Percentiles rank a stretch among this genome's conserved stretches.
These are phyloP conservation scores for Chaetomium sp. DNA, from an alignment of 2,329 filamentous ascomycete species.

Conservation along the genomic window DNA sequence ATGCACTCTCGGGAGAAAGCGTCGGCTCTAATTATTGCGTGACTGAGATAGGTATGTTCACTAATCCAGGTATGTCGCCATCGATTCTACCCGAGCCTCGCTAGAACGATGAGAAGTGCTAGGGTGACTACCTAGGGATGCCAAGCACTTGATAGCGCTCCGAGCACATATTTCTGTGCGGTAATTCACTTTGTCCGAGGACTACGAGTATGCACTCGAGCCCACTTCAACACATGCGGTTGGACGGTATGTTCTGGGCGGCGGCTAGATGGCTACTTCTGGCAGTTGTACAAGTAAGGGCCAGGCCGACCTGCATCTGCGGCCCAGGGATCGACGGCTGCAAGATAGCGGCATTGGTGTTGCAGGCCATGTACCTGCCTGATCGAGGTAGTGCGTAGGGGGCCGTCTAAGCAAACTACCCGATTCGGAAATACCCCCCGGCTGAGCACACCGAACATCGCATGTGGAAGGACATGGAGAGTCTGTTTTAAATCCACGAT, in stretches of 20 bases:
- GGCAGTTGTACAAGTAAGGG: slow-evolving; percentile 22
- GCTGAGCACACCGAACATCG: slow-evolving; percentile 5
- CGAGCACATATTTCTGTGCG: background rate
- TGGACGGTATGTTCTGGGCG: background rate
- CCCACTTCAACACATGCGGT: background rate
- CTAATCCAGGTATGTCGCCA: background rate
- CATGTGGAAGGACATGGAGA: background rate
- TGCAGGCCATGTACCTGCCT: slow-evolving; percentile 21
- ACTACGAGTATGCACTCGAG: background rate
- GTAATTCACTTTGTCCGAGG: background rate
- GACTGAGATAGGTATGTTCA: no score
- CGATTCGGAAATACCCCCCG: slow-evolving; percentile 20
- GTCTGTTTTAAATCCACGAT: background rate
- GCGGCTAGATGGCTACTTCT: slow-evolving; percentile 5
- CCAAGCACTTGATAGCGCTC: no score
- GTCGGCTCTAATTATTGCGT: no score
- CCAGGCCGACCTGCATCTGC: background rate
- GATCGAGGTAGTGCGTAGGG: slow-evolving; percentile 19
- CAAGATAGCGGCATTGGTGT: background rate
- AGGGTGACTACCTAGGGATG: no score
- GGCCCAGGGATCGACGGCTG: slow-evolving; percentile 6
- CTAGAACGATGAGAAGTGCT: no score
- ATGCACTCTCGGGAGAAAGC: no score
- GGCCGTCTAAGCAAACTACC: slow-evolving; percentile 15
- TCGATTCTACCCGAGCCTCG: no score